A percentile compares a stretch with the other conserved stretches of the same genome.
Evolutionary conservation across 805 yeast species (phyloP).

Genomic region (Wickerhamiella brachini): DNA sequence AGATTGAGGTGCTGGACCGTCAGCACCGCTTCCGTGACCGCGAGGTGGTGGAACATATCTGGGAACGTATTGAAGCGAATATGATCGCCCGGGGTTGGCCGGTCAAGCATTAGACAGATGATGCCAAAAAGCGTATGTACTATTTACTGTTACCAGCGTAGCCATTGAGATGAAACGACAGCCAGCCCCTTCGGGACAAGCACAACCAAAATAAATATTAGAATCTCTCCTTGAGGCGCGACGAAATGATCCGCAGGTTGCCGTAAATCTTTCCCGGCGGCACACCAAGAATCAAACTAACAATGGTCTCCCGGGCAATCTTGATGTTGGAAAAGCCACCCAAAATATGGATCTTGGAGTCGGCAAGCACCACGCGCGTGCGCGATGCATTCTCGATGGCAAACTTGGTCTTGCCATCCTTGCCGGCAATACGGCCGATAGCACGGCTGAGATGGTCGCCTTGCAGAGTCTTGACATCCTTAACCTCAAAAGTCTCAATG

Average conservation of each 20-base stretch:
- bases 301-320: slow-evolving; percentile 98
- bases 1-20: slow-evolving; percentile 63
- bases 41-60: slow-evolving; percentile 70
- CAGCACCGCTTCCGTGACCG: slow-evolving; percentile 76
- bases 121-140: too few relatives aligned
- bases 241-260: slow-evolving; percentile 89
- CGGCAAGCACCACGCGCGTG: slow-evolving; percentile 95
- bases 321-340: slow-evolving; percentile 96
- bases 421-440: slow-evolving; percentile 98
- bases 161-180: too few relatives aligned
- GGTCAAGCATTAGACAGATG: background rate
- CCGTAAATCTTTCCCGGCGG: slow-evolving; percentile 99
- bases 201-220: slow-evolving; percentile 22
- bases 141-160: too few relatives aligned
- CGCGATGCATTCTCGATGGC: slow-evolving; percentile 98
- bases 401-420: slow-evolving; percentile 96
- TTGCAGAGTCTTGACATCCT: slow-evolving; percentile 86
- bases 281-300: slow-evolving; percentile 85
- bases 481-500: slow-evolving; percentile 92
- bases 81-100: slow-evolving; percentile 53
- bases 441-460: slow-evolving; percentile 98
- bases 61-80: slow-evolving; percentile 71
- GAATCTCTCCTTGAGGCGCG: slow-evolving; percentile 92
- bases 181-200: too few relatives aligned
- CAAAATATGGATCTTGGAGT: slow-evolving; percentile 85